Evolutionary conservation across 345 rosid genomes (phyloP).

Genomic region (Salix brachista): DNA sequence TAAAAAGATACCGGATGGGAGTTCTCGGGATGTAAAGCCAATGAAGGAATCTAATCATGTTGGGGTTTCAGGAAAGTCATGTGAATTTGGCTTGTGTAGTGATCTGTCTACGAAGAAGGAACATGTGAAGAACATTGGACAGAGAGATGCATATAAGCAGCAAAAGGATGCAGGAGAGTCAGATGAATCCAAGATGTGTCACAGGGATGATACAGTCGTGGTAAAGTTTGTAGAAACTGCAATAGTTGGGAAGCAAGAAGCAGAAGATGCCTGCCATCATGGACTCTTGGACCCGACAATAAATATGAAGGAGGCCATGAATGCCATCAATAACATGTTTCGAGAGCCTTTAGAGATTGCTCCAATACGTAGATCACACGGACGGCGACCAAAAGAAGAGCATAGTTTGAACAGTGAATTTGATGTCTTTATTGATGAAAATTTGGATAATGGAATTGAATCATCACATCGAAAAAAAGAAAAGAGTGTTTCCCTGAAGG

Average conservation of each 20-base stretch:
- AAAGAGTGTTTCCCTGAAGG: slow-evolving; percentile 15
- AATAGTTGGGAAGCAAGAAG: slow-evolving; percentile 64
- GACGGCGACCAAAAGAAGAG: slow-evolving; percentile 38
- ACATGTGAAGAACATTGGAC: slow-evolving; percentile 2
- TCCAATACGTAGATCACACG: slow-evolving; percentile 39
- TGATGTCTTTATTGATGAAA: slow-evolving; percentile 53
- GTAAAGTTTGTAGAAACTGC: slow-evolving; percentile 66
- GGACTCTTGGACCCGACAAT: slow-evolving; percentile 86
- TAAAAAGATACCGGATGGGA: slow-evolving; percentile 7
- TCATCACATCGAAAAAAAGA: slow-evolving; percentile 20
- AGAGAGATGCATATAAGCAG: slow-evolving; percentile 15
- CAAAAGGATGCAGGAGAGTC: slow-evolving; percentile 24
- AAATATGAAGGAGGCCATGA: slow-evolving; percentile 83
- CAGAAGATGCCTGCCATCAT: slow-evolving; percentile 80
- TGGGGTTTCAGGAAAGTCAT: not conserved
- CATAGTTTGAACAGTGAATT: slow-evolving; percentile 30
- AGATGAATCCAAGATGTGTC: slow-evolving; percentile 19
- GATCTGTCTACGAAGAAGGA: slow-evolving; percentile 5
- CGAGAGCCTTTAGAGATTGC: slow-evolving; percentile 69
- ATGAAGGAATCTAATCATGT: slow-evolving; percentile 18
- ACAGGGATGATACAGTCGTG: slow-evolving; percentile 45
- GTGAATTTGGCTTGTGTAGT: not conserved
- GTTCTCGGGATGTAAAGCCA: slow-evolving; percentile 21
- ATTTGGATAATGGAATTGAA: slow-evolving; percentile 22
- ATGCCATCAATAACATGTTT: slow-evolving; percentile 79